Conservation (phyloP, 192 early-diverging fungal species). For the Coemansia umbellata region DNA sequence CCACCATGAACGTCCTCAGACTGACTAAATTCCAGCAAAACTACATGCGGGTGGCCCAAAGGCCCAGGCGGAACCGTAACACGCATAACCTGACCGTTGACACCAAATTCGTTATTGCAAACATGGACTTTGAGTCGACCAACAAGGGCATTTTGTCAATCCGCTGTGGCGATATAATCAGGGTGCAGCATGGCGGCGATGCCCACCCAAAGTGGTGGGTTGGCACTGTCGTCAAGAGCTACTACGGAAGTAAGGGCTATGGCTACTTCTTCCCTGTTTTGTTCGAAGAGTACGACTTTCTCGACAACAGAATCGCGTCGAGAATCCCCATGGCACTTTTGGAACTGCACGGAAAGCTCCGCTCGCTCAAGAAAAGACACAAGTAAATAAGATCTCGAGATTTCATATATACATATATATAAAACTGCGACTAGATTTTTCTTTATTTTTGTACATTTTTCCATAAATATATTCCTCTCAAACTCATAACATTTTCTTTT, state of each 20-base stretch:
- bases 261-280: constrained; percentile 47
- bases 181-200: constrained; percentile 22
- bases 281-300: constrained; percentile 33
- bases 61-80: constrained; percentile 16
- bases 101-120: constrained; percentile 34
- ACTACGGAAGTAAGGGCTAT: constrained; percentile 29
- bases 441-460: neutral
- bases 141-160: constrained; percentile 33
- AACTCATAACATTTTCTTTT: neutral
- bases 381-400: too few species aligned
- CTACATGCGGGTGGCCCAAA: too few species aligned
- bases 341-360: constrained; percentile 14
- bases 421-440: constrained; percentile 7
- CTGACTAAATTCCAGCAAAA: too few species aligned
- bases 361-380: constrained; percentile 5
- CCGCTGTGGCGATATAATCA: constrained; percentile 37
- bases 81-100: constrained; percentile 21
- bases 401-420: too few species aligned
- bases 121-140: constrained; percentile 31
- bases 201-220: constrained; percentile 34
- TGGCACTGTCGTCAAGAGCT: constrained; percentile 38
- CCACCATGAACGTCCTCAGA: too few species aligned
- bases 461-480: neutral
- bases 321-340: constrained; percentile 30
- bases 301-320: constrained; percentile 40